phyloP scores from a whole-genome alignment of 768 basidiomycete genomes.

The Russula virescens region DNA sequence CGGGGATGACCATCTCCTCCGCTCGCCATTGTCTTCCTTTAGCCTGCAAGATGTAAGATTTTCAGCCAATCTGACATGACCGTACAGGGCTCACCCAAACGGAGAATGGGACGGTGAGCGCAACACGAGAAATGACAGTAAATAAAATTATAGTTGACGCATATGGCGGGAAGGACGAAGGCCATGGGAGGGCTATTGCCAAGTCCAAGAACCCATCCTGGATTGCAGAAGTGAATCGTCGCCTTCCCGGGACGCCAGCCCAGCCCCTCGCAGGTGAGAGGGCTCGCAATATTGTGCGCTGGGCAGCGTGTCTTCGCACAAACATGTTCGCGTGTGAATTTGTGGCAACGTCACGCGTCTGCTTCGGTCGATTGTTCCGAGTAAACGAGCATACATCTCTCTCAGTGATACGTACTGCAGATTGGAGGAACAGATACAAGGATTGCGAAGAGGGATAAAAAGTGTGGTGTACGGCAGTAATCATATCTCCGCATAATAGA shows the following conservation, averaged over 20 bases:
- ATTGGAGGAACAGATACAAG: conserved; percentile 17
- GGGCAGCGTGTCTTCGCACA: conserved; percentile 1
- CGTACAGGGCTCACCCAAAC: conserved; percentile 56
- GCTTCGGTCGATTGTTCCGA: neutral
- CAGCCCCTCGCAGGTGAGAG: neutral
- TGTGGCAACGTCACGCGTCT: neutral
- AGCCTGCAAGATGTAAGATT: conserved; percentile 22
- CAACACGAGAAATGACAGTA: conserved; percentile 54
- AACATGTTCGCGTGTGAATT: conserved; percentile 18
- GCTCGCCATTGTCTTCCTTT: conserved; percentile 27
- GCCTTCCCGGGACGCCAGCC: conserved; percentile 3
- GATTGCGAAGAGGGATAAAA: conserved; percentile 20
- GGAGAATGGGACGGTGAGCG: conserved; percentile 59
- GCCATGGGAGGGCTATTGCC: conserved; percentile 66
- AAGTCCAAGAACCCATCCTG: conserved; percentile 71
- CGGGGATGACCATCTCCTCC: conserved; percentile 28
- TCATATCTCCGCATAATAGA: conserved; percentile 22
- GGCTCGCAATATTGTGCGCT: neutral
- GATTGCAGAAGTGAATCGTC: conserved; percentile 28
- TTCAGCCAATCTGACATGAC: neutral
- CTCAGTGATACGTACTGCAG: neutral
- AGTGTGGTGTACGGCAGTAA: conserved; percentile 22
- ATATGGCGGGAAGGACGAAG: conserved; percentile 62
- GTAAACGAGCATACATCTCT: neutral
- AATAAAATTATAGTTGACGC: conserved; percentile 69